Evolutionary conservation across 176 grass and related monocot genomes (phyloP).

Genomic region (Lolium multiflorum): DNA sequence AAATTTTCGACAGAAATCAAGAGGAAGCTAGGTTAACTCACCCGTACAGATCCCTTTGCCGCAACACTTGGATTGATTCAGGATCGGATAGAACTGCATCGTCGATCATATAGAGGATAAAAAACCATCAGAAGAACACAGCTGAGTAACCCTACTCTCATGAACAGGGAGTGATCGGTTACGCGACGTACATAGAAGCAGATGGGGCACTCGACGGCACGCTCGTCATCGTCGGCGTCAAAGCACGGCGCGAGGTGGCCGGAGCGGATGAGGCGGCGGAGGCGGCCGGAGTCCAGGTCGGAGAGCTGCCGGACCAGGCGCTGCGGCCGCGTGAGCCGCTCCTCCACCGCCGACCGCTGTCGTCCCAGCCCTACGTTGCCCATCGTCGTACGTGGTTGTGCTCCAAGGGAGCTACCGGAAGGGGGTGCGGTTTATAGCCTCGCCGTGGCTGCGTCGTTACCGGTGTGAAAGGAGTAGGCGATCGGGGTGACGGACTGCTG

Average conservation of each 20-base stretch:
- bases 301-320: conserved; percentile 58
- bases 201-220: conserved; percentile 73
- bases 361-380: conserved; percentile 53
- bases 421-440: conserved; percentile 27
- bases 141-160: background rate
- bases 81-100: conserved; percentile 63
- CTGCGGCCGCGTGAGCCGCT: conserved; percentile 75
- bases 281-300: conserved; percentile 64
- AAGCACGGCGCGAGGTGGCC: conserved; percentile 78
- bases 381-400: conserved; percentile 33
- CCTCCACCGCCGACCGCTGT: conserved; percentile 56
- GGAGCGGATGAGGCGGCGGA: conserved; percentile 64
- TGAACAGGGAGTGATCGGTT: background rate
- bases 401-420: background rate
- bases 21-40: conserved; percentile 18
- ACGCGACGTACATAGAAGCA: conserved; percentile 68
- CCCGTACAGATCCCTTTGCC: conserved; percentile 84
- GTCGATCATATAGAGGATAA: background rate
- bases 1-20: background rate
- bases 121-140: background rate
- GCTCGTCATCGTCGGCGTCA: conserved; percentile 58
- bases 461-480: conserved; percentile 31
- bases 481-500: background rate
- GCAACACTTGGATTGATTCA: conserved; percentile 90
- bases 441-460: background rate